Evolutionary conservation across 768 basidiomycete genomes (phyloP).

Genomic region (Phylloporus sp.): DNA sequence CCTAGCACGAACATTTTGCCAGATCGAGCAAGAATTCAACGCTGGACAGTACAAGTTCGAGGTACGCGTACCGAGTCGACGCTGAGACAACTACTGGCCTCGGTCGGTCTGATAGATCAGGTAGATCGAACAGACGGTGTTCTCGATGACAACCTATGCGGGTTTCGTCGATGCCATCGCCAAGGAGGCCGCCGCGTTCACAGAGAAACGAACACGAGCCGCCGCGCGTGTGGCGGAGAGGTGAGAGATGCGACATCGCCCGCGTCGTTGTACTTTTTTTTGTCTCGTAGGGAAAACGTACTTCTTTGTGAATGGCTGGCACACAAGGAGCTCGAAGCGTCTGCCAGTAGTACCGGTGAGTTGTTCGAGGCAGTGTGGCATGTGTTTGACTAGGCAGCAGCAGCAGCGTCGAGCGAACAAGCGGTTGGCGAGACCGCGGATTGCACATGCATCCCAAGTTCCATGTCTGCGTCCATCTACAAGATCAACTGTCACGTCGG

Average conservation of each 20-base stretch:
- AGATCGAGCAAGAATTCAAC: conserved; percentile 51
- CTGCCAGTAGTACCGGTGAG: conserved; percentile 2
- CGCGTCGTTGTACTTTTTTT: background rate
- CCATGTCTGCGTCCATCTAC: conserved; percentile 46
- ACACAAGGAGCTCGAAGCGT: conserved; percentile 18
- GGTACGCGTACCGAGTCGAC: conserved; percentile 28
- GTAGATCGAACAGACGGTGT: conserved; percentile 45
- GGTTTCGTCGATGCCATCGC: conserved; percentile 38
- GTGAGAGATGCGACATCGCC: conserved; percentile 23
- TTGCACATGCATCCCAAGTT: conserved; percentile 21
- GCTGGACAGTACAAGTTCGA: conserved; percentile 49
- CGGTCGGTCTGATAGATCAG: conserved; percentile 5
- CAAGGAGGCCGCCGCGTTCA: conserved; percentile 40
- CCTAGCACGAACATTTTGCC: no score
- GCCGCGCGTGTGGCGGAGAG: conserved; percentile 37
- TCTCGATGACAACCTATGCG: conserved; percentile 51
- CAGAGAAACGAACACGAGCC: conserved; percentile 34
- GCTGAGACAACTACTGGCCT: background rate
- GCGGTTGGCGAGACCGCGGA: conserved; percentile 2
- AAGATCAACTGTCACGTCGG: conserved; percentile 44
- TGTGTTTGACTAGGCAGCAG: background rate
- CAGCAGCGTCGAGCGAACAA: no score
- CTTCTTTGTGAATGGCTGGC: conserved; percentile 42
- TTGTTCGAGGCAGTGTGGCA: background rate
- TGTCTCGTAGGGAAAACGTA: conserved; percentile 40